Evolutionary conservation across 2,329 filamentous ascomycete species (phyloP).

Genomic region (Scytalidium lignicola): DNA sequence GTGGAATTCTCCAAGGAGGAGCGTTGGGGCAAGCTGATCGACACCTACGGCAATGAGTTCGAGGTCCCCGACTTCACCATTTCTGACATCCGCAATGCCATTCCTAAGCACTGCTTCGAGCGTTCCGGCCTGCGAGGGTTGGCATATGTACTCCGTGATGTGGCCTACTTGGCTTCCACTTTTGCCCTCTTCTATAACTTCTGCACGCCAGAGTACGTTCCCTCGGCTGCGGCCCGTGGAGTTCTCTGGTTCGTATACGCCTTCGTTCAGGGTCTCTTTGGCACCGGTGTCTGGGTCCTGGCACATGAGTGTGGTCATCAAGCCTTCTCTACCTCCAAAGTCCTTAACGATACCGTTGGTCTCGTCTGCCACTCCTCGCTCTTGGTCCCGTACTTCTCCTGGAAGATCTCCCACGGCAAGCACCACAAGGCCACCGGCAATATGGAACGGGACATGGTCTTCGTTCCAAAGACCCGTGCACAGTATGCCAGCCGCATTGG

Average conservation of each 20-base stretch:
- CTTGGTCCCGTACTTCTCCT: slow-evolving; percentile 96
- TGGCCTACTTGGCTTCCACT: slow-evolving; percentile 64
- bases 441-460: slow-evolving; percentile 98
- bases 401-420: slow-evolving; percentile 99
- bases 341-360: slow-evolving; percentile 85
- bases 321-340: slow-evolving; percentile 89
- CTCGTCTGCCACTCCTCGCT: slow-evolving; percentile 87
- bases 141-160: slow-evolving; percentile 78
- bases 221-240: slow-evolving; percentile 61
- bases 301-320: slow-evolving; percentile 98
- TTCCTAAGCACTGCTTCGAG: slow-evolving; percentile 95
- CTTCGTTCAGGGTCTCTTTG: slow-evolving; percentile 85
- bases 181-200: slow-evolving; percentile 89
- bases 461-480: slow-evolving; percentile 87
- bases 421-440: slow-evolving; percentile 99
- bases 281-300: slow-evolving; percentile 90
- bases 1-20: slow-evolving; percentile 27
- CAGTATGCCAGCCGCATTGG: slow-evolving; percentile 73
- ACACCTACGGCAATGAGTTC: slow-evolving; percentile 95
- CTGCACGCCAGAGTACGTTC: slow-evolving; percentile 78
- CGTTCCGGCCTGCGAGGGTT: slow-evolving; percentile 73
- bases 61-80: slow-evolving; percentile 92
- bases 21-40: slow-evolving; percentile 64
- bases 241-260: slow-evolving; percentile 60
- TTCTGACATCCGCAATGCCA: slow-evolving; percentile 94